Conservation (phyloP, 176 grass and related monocot genomes). For the Avena eriantha region DNA sequence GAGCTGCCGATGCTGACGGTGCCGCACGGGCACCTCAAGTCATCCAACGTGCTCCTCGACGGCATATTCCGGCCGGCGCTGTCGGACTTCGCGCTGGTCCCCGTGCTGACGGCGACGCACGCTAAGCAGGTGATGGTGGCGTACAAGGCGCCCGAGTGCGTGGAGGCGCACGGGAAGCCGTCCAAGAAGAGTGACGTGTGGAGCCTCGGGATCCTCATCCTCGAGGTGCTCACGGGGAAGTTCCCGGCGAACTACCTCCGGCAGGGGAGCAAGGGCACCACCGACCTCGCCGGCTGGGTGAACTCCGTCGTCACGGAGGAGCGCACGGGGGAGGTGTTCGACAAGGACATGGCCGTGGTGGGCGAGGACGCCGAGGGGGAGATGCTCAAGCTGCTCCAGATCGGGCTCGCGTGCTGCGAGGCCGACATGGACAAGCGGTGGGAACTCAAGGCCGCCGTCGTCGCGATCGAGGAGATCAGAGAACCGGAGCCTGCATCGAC, state of each 20-base stretch:
- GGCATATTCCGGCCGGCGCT: conserved; percentile 63
- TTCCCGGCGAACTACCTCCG: conserved; percentile 54
- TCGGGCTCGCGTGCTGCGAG: conserved; percentile 72
- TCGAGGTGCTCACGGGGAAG: conserved; percentile 78
- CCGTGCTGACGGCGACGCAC: conserved; percentile 64
- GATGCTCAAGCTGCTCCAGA: conserved; percentile 69
- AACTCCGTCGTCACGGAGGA: conserved; percentile 55
- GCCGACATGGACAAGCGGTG: conserved; percentile 70
- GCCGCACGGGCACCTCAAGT: conserved; percentile 94
- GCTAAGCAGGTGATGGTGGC: conserved; percentile 77
- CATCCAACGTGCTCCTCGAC: conserved; percentile 82
- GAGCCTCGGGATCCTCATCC: conserved; percentile 80
- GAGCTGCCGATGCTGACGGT: conserved; percentile 90
- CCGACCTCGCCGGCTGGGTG: conserved; percentile 69
- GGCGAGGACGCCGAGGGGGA: conserved; percentile 29
- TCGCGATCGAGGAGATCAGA: conserved; percentile 72
- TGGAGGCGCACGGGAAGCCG: conserved; percentile 52
- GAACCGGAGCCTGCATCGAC: conserved; percentile 41
- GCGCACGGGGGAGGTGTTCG: conserved; percentile 65
- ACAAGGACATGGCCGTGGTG: conserved; percentile 46
- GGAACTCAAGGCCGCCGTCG: conserved; percentile 67
- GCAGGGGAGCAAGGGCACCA: conserved; percentile 41
- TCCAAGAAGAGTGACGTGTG: conserved; percentile 96
- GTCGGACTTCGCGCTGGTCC: conserved; percentile 77
- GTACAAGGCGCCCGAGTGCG: conserved; percentile 76